Evolutionary conservation across 257 asterid species (phyloP), one percentile per base, ranked within the genome.

Genomic region (Ophiorrhiza pumila): DNA sequence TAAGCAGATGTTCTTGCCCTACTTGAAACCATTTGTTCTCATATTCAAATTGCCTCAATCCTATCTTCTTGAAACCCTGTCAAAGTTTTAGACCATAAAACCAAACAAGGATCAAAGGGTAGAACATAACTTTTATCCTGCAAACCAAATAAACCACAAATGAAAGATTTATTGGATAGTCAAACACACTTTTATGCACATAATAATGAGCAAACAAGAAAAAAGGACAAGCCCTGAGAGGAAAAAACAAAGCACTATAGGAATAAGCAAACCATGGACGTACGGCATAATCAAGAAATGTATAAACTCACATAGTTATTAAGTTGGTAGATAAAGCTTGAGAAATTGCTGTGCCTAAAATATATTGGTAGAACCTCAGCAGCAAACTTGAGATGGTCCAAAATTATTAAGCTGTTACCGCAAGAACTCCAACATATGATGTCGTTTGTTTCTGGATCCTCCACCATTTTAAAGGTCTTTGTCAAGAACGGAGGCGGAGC

Each of bases 321-420:
- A 77, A 90, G 95, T 25, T 90, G 95, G 75, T 84, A 87, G 46
- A 84, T 65, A 55, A 88, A 90, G 82, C 91, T 87, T 0, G 95
- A 80, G 53, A 90, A 80, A 43, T 84, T 87, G 79, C 63, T 79
- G 72, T 87, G 93, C 73, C 71, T 90, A 61, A 88, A 90, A 57
- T 80, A 78, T 46, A 39, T 63, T 22, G 91, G 91, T 1, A 88
- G 83, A 67, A 88, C 37, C 12, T 88, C 79, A 2, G 70, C 78
- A 5, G 88, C 71, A 45, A 90, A 83, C 37, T 58, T 76, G 47
- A 77, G 73, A 71, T 85, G 90, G 69, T 90, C 87, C 88, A 87
- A 83, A 71, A 88, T 75, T 18, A 88, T 37, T 41, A 90, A 76
- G 76, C 91, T 83, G 1, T 81, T 62, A 17, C 91, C 90, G 0